Conservation (phyloP, 2,329 filamentous ascomycete species). For the Basipetospora sp. region DNA sequence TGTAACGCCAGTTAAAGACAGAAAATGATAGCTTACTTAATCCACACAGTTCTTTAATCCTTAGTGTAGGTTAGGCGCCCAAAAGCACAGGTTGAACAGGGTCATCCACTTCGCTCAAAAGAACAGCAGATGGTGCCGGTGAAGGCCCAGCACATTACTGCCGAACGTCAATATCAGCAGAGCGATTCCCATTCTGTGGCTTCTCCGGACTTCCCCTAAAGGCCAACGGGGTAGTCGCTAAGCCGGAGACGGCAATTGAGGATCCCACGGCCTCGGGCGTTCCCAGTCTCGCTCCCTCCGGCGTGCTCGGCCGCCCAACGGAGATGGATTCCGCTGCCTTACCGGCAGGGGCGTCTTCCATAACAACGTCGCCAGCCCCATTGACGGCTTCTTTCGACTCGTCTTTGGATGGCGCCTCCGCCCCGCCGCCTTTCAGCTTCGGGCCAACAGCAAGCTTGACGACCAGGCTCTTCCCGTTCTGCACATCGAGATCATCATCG, state of each 20-base stretch:
- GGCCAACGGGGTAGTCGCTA: constrained; percentile 35
- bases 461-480: constrained; percentile 41
- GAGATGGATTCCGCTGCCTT: neutral
- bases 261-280: neutral
- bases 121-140: too few species aligned
- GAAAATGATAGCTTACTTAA: too few species aligned
- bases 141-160: too few species aligned
- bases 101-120: too few species aligned
- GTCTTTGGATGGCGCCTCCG: neutral
- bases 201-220: constrained; percentile 50
- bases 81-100: too few species aligned
- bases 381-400: constrained; percentile 6
- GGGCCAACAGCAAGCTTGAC: constrained; percentile 52
- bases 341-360: constrained; percentile 4
- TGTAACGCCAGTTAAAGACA: too few species aligned
- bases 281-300: neutral
- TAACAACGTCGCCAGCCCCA: neutral
- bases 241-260: constrained; percentile 17
- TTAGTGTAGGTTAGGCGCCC: too few species aligned
- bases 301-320: neutral
- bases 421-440: constrained; percentile 14
- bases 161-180: too few species aligned
- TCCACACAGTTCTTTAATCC: too few species aligned
- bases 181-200: constrained; percentile 15
- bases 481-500: constrained; percentile 39